Evolutionary conservation across 1,284 basidiomycete genomes (phyloP), one percentile per base, ranked within the genome.

Genomic region (Gomphus bonarii): DNA sequence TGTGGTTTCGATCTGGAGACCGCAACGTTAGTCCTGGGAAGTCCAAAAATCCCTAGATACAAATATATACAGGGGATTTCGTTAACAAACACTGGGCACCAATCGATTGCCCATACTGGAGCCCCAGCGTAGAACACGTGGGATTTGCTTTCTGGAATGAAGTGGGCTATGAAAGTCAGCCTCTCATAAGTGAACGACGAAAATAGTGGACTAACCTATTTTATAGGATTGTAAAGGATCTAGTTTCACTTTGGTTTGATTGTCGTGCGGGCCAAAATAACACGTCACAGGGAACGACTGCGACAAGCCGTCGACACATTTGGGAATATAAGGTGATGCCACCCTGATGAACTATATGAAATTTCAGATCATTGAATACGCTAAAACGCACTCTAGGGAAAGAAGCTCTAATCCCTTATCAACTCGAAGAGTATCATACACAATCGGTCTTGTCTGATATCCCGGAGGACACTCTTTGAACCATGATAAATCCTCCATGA

Each of bases 61-160:
- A 14, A 12, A 25, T n/a, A 65, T 75, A 61, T 61, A 88, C 87
- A 65, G 50, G 70, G 63, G 53, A 82, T 76, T 54, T 86, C 82
- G 28, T 75, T 72, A 25, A 78, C 73, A 59, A 86, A 78, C 18
- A 84, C 81, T 1, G 93, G 92, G 67, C 91, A 92, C 92, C 93
- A 97, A 64, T 94, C 91, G 18, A 95, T 66, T 0, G 82, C 88
- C 84, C 88, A 92, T 14, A 91, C 86, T 0, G 89, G 87, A 2
- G 84, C 85, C 1, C 94, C 94, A 0, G 87, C 85, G 61, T 85
- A 88, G 69, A 95, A 85, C 0, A 91, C 72, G 61, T 85, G 78
- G 0, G 82, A 75, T 31, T 75, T 71, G 59, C 77, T 79, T 40
- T 73, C 76, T 2, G 76, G 68, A 48, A 79, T 71, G 58, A 75